phyloP scores from a whole-genome alignment of 2,329 filamentous ascomycete genomes.

The Lojkania enalia region DNA sequence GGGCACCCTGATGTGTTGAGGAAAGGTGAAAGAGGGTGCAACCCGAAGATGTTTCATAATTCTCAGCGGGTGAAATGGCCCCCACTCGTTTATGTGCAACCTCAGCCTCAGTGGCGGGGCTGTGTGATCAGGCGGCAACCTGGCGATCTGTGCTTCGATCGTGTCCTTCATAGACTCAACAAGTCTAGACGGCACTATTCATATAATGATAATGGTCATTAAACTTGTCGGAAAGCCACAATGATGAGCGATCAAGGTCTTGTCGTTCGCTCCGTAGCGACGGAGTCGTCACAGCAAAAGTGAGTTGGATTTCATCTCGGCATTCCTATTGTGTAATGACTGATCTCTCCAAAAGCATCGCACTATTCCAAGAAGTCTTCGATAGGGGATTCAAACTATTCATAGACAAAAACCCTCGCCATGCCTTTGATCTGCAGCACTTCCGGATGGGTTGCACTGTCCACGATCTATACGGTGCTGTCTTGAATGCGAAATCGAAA shows the following conservation, averaged over 20 bases:
- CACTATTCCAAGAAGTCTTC: slow-evolving; percentile 2
- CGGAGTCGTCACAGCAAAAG: neutral
- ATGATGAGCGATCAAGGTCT: neutral
- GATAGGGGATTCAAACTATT: slow-evolving; percentile 2
- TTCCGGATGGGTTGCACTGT: neutral
- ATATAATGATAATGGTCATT: too few species aligned
- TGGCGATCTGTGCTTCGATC: too few species aligned
- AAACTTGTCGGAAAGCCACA: too few species aligned
- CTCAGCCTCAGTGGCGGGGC: neutral
- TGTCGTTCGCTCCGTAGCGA: neutral
- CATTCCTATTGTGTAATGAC: neutral
- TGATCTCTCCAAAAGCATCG: neutral
- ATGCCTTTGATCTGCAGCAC: neutral
- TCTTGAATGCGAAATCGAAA: slow-evolving; percentile 1
- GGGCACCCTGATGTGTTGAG: too few species aligned
- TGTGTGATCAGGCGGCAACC: neutral
- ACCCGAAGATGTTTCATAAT: too few species aligned
- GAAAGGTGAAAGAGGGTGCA: too few species aligned
- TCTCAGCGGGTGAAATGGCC: too few species aligned
- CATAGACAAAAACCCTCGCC: neutral
- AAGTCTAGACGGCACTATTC: too few species aligned
- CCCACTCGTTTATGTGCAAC: neutral
- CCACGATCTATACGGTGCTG: slow-evolving; percentile 1
- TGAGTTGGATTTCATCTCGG: neutral
- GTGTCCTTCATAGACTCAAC: too few species aligned